Percentiles rank a stretch among this genome's conserved stretches.
phyloP scores from a whole-genome alignment of 768 basidiomycete species.

The Filobasidium floriforme region DNA sequence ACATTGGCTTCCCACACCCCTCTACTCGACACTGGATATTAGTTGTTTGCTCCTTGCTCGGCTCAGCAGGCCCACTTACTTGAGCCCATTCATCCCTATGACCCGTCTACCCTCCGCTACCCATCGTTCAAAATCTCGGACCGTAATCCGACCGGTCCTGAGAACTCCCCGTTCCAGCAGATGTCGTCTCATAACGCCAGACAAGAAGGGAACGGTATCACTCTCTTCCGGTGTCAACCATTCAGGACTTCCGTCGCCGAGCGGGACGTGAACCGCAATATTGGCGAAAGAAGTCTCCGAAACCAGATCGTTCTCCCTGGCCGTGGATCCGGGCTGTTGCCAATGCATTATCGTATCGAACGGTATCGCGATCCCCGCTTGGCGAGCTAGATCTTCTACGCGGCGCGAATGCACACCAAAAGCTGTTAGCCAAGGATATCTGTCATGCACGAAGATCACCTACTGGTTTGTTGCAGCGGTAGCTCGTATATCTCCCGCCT shows the following conservation, averaged over 20 bases:
- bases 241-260: not conserved
- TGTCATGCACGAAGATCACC: not conserved
- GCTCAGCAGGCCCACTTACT: not conserved
- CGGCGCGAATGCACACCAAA: not conserved
- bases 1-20: not conserved
- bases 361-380: not conserved
- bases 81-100: conserved; percentile 7
- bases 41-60: not conserved
- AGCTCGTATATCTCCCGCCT: not conserved
- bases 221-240: conserved; percentile 2
- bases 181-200: conserved; percentile 6
- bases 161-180: not conserved
- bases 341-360: conserved; percentile 4
- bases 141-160: not conserved
- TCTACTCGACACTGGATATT: not conserved
- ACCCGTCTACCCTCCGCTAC: not conserved
- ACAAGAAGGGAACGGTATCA: not conserved
- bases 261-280: conserved; percentile 4
- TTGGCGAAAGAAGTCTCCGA: conserved; percentile 6
- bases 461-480: not conserved
- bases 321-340: not conserved
- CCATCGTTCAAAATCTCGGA: conserved; percentile 2
- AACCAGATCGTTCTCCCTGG: not conserved
- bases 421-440: not conserved
- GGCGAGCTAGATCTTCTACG: not conserved